Base-by-base conservation (phyloP, 257 asterid species). In the Linaria vulgaris region DNA sequence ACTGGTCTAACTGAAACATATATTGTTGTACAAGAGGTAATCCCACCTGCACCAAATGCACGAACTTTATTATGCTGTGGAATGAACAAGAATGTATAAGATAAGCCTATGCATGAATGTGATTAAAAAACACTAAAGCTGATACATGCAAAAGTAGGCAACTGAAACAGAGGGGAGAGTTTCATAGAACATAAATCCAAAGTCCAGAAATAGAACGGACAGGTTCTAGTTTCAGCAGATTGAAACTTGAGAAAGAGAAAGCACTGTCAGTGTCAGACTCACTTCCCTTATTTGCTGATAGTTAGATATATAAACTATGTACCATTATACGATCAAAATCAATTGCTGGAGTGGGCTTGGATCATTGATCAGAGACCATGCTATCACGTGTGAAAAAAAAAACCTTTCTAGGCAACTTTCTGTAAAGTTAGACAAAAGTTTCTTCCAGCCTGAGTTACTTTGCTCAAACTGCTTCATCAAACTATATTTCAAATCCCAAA, bases 11-110 rank as follows among this genome's bases (percentile, higher is more conserved):
- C 75, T 90, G 99, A 69, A 76, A 89, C 24, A 94, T 84, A 67
- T 90, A 94, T 78, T 90, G 97, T 82, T 94, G 97, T 76, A 94
- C 99, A 37, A 94, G 99, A 58, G 99, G 99, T 80, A 94, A 73
- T 57, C 99, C 99, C 12, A 85, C 97, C 99, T 92, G 89, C 74
- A 69, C 43, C 74, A 67, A 66, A 66, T 38, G 66, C 20, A 62
- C 19, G 48, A 69, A 59, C 39, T 69, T 69, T 56, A 19, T 59
- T 75, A 52, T 21, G 60, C 63, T 47, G 10, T 21, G 24, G 50
- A 65, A 39, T 64, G 17, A 22, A 64, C 23, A 43, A 13, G 46
- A 64, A 69, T 34, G 45, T 45, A 41, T 19, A 38, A 43, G 68
- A 45, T 39, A 55, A 7, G 41, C 9, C 10, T 34, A 31, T 19